A percentile compares a stretch with the other conserved stretches of the same genome.
Conservation (phyloP, 495 filamentous ascomycete genomes). For the Xylaria bambusicola region DNA sequence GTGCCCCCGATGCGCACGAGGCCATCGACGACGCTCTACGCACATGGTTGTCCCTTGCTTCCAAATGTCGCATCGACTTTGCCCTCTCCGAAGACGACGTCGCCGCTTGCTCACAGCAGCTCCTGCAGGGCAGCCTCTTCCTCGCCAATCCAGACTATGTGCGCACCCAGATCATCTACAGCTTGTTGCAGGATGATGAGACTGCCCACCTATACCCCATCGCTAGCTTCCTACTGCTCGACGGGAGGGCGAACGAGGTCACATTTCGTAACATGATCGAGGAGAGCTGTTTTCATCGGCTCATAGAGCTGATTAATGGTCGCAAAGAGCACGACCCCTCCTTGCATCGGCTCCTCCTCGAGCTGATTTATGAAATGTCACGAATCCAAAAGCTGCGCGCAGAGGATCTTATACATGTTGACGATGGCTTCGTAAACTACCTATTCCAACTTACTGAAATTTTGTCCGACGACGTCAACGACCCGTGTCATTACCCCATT, state of each 20-base stretch:
- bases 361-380: slow-evolving; percentile 96
- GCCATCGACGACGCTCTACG: slow-evolving; percentile 85
- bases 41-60: slow-evolving; percentile 76
- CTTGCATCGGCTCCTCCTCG: slow-evolving; percentile 79
- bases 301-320: slow-evolving; percentile 78
- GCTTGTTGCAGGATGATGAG: slow-evolving; percentile 89
- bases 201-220: slow-evolving; percentile 75
- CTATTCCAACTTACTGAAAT: slow-evolving; percentile 89
- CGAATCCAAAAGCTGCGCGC: slow-evolving; percentile 79
- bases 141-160: slow-evolving; percentile 77
- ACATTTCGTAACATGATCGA: slow-evolving; percentile 85
- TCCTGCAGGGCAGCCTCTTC: slow-evolving; percentile 78
- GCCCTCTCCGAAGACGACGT: slow-evolving; percentile 83
- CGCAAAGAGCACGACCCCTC: slow-evolving; percentile 63
- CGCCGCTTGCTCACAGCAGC: slow-evolving; percentile 77
- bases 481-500: slow-evolving; percentile 95
- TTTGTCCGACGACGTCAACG: slow-evolving; percentile 83
- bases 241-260: slow-evolving; percentile 75
- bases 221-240: slow-evolving; percentile 84
- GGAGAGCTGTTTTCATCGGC: slow-evolving; percentile 78
- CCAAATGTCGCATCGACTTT: slow-evolving; percentile 79
- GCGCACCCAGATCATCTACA: slow-evolving; percentile 88
- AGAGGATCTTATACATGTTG: slow-evolving; percentile 77
- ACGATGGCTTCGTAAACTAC: slow-evolving; percentile 81
- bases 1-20: slow-evolving; percentile 64